Percentiles rank a stretch among this genome's conserved stretches.
Conservation (phyloP, 345 rosid genomes). For the Zanthoxylum bungeanum region DNA sequence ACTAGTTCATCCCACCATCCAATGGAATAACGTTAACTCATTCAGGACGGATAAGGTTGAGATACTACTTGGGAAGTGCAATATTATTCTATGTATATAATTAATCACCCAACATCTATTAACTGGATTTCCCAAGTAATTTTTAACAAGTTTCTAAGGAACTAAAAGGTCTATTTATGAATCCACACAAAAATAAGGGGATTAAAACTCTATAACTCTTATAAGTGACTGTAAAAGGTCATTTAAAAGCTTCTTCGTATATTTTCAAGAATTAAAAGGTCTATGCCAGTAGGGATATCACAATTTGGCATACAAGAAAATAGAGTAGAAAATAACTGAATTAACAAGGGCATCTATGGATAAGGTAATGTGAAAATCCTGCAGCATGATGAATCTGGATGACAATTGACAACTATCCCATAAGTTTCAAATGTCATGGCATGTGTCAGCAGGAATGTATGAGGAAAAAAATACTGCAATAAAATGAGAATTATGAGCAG, state of each 20-base stretch:
- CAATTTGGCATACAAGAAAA: background rate
- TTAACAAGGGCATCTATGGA: background rate
- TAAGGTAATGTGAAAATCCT: background rate
- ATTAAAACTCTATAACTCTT: background rate
- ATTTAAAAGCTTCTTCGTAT: background rate
- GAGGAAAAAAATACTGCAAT: background rate
- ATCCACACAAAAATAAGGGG: background rate
- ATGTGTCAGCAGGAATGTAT: background rate
- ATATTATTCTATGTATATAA: background rate
- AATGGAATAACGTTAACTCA: background rate
- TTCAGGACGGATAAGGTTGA: background rate
- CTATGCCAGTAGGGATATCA: background rate
- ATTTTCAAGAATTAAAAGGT: background rate
- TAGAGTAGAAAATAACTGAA: background rate
- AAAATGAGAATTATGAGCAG: background rate
- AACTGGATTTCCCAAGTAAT: background rate
- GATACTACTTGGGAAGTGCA: background rate
- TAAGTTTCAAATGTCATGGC: too few species aligned
- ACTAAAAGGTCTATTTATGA: background rate
- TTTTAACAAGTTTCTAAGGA: background rate
- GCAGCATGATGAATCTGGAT: background rate
- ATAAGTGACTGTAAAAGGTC: background rate
- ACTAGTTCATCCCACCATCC: background rate
- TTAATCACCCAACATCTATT: background rate
- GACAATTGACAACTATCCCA: background rate